Evolutionary conservation across 1,139 yeast species (phyloP).

Genomic region (Protomyces lactucae-debilis): DNA sequence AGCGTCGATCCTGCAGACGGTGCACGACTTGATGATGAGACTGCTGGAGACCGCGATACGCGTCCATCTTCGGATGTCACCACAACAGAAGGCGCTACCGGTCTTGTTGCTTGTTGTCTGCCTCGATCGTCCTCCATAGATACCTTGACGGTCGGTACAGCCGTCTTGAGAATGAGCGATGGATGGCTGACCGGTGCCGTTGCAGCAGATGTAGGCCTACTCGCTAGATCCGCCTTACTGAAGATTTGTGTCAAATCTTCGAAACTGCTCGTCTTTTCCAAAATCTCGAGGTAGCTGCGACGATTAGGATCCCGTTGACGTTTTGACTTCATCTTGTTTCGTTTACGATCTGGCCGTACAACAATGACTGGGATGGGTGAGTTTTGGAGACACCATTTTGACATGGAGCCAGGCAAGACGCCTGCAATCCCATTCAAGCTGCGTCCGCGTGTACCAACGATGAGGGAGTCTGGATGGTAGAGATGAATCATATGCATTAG

Average conservation of each 20-base stretch:
- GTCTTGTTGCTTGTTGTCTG: background rate
- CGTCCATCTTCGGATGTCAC: background rate
- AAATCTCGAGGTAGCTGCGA: slow-evolving; percentile 34
- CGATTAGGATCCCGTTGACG: slow-evolving; percentile 40
- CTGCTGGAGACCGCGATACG: background rate
- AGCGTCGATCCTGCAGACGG: background rate
- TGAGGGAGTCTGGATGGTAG: slow-evolving; percentile 60
- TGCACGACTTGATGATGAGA: background rate
- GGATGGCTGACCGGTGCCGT: background rate
- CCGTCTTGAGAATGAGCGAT: background rate
- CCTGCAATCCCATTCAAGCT: slow-evolving; percentile 47
- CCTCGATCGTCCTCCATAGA: background rate
- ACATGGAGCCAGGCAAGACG: slow-evolving; percentile 46
- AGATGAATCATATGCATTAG: slow-evolving; percentile 53
- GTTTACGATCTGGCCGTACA: slow-evolving; percentile 54
- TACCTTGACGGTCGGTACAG: background rate
- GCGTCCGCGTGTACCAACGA: slow-evolving; percentile 56
- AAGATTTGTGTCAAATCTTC: slow-evolving; percentile 9
- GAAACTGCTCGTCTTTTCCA: slow-evolving; percentile 31
- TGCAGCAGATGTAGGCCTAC: background rate
- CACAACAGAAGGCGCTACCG: background rate
- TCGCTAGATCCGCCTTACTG: background rate
- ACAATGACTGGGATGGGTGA: slow-evolving; percentile 66
- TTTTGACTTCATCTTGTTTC: slow-evolving; percentile 38
- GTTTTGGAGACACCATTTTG: slow-evolving; percentile 61